These are phyloP conservation scores for Monosporascus sp. DNA, from an alignment of 2,329 filamentous ascomycete species.

Conservation along the genomic window DNA sequence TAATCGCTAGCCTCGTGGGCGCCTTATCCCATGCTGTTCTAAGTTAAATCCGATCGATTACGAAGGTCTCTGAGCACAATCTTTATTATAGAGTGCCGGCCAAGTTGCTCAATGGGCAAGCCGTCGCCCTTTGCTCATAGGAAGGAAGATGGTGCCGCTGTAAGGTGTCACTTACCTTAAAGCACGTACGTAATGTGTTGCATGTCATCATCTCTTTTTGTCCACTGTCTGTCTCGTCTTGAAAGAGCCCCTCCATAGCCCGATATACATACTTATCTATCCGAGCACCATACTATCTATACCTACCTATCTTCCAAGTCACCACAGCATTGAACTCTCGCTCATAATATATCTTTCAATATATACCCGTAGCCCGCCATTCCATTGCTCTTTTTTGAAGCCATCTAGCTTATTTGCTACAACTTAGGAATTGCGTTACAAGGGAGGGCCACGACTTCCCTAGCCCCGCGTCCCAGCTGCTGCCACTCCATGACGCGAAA, in stretches of 20 bases:
- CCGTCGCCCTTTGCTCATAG: conserved; percentile 11
- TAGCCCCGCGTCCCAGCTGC: conserved; percentile 8
- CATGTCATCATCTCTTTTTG: neutral
- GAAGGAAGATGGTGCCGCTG: conserved; percentile 26
- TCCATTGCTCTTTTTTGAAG: neutral
- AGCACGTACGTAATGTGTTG: too few species aligned
- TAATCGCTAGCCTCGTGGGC: conserved; percentile 9
- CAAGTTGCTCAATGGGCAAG: conserved; percentile 21
- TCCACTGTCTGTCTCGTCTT: neutral
- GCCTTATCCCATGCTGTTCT: neutral
- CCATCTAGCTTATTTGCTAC: conserved; percentile 1
- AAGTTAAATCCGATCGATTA: too few species aligned
- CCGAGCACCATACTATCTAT: too few species aligned
- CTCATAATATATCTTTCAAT: too few species aligned
- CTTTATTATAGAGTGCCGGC: conserved; percentile 1
- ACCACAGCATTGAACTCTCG: too few species aligned
- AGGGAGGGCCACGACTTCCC: conserved; percentile 17
- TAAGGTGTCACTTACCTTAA: conserved; percentile 13
- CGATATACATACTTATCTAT: too few species aligned
- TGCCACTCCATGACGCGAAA: conserved; percentile 3
- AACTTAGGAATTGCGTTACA: conserved; percentile 14
- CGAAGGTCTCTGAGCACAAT: neutral
- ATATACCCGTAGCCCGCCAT: too few species aligned
- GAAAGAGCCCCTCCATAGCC: neutral
- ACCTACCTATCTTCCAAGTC: too few species aligned